A percentile compares a stretch with the other conserved stretches of the same genome.
These are phyloP conservation scores for Paratinospora sagittata DNA, from an alignment of 164 flowering plant species.

Conservation along the genomic window DNA sequence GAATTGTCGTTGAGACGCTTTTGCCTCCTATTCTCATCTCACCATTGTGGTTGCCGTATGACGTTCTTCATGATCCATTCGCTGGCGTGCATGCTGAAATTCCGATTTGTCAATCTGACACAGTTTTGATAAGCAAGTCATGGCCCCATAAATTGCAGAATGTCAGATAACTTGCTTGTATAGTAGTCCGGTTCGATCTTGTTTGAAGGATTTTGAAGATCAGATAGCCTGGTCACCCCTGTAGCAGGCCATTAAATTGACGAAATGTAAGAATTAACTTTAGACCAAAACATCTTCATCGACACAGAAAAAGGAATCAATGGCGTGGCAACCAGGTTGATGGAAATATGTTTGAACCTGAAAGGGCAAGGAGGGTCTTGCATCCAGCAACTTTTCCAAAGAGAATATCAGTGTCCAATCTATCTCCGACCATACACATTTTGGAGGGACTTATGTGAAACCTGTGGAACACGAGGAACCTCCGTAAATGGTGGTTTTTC, in stretches of 20 bases:
- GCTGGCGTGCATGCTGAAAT: no score
- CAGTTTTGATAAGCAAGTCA: constrained; percentile 4
- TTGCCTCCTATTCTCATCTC: no score
- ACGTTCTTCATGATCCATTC: no score
- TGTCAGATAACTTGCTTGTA: constrained; percentile 52
- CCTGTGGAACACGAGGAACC: constrained; percentile 34
- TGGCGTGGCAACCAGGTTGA: background rate
- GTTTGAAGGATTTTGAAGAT: constrained; percentile 57
- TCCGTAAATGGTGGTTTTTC: background rate
- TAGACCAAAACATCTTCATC: background rate
- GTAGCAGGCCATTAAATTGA: constrained; percentile 12
- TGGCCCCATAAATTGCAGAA: constrained; percentile 31
- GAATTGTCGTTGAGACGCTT: no score
- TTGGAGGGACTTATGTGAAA: constrained; percentile 54
- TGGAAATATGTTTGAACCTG: constrained; percentile 33
- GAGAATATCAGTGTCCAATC: constrained; percentile 86
- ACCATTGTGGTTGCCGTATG: no score
- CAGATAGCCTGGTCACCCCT: constrained; percentile 64
- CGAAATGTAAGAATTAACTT: background rate
- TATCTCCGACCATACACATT: constrained; percentile 98
- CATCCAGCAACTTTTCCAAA: constrained; percentile 86
- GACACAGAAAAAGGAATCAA: background rate
- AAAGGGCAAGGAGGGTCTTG: constrained; percentile 85
- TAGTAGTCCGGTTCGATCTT: constrained; percentile 65
- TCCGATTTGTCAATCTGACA: no score